A percentile compares a stretch with the other conserved stretches of the same genome.
Conservation (phyloP, 345 rosid genomes). For the Corchorus capsularis region DNA sequence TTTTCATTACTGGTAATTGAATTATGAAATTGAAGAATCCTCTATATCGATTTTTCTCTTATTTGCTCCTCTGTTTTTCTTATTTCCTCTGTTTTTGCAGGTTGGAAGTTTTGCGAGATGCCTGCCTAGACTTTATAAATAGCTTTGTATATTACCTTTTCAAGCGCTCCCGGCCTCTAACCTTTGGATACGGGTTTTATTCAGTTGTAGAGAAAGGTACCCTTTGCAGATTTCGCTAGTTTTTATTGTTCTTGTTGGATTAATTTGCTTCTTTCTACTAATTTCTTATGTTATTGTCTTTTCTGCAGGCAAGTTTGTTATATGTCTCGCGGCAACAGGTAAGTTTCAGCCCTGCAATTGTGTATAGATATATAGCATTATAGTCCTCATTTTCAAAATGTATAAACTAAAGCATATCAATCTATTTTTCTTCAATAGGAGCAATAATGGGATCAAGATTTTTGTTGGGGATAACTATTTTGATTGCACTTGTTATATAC, state of each 20-base stretch:
- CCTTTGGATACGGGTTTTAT: neutral
- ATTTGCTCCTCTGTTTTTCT: no score
- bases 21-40: no score
- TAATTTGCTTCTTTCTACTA: neutral
- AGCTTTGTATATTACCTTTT: neutral
- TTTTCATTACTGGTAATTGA: no score
- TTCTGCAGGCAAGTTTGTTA: neutral
- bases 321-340: neutral
- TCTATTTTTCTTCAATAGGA: neutral
- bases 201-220: neutral
- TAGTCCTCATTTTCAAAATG: neutral
- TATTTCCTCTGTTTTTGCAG: neutral
- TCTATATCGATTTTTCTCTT: neutral
- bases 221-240: neutral
- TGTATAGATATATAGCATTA: neutral
- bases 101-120: neutral
- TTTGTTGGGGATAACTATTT: neutral
- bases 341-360: neutral
- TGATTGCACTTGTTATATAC: slow-evolving; percentile 1
- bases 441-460: neutral
- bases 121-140: neutral
- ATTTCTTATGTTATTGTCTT: neutral
- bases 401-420: neutral
- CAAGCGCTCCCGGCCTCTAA: neutral
- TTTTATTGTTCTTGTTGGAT: neutral